phyloP scores from a whole-genome alignment of 805 yeast species.

The Barnettozyma californica region DNA sequence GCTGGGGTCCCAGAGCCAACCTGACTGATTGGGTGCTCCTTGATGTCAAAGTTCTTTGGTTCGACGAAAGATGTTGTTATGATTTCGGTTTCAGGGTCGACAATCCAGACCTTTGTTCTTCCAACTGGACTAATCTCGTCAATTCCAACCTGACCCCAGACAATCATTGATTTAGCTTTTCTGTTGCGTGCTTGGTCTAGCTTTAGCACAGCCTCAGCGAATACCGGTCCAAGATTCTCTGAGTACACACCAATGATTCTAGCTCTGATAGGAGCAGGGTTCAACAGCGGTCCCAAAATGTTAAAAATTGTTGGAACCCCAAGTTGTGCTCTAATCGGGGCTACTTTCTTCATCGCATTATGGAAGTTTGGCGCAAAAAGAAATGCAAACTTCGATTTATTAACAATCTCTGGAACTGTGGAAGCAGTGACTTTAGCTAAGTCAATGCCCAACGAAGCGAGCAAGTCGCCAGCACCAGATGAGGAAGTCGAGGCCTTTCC shows the following conservation, averaged over 20 bases:
- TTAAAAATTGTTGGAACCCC: conserved; percentile 95
- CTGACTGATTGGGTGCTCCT: conserved; percentile 57
- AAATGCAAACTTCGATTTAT: conserved; percentile 51
- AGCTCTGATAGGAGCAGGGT: conserved; percentile 79
- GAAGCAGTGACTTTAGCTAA: conserved; percentile 57
- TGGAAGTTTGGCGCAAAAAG: conserved; percentile 94
- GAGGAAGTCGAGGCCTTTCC: conserved; percentile 93
- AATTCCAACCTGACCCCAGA: conserved; percentile 86
- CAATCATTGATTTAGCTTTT: conserved; percentile 64
- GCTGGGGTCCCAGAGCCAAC: conserved; percentile 85
- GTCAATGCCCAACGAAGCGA: conserved; percentile 79
- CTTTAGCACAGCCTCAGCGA: conserved; percentile 72
- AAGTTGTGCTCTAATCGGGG: conserved; percentile 64
- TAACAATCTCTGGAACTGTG: conserved; percentile 55
- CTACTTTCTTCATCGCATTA: conserved; percentile 83
- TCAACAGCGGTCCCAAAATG: conserved; percentile 86
- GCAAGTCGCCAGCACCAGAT: conserved; percentile 91
- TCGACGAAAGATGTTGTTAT: conserved; percentile 41
- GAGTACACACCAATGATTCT: conserved; percentile 89
- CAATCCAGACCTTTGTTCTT: conserved; percentile 72
- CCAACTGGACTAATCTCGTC: conserved; percentile 96
- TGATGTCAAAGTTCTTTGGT: conserved; percentile 79
- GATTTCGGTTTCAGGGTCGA: conserved; percentile 38
- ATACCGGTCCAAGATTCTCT: conserved; percentile 71
- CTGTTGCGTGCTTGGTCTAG: conserved; percentile 47